Percentiles rank a stretch among this genome's conserved stretches.
These are phyloP conservation scores for Protomyces arabidopsidicola DNA, from an alignment of 1,139 yeast species.

Conservation along the genomic window DNA sequence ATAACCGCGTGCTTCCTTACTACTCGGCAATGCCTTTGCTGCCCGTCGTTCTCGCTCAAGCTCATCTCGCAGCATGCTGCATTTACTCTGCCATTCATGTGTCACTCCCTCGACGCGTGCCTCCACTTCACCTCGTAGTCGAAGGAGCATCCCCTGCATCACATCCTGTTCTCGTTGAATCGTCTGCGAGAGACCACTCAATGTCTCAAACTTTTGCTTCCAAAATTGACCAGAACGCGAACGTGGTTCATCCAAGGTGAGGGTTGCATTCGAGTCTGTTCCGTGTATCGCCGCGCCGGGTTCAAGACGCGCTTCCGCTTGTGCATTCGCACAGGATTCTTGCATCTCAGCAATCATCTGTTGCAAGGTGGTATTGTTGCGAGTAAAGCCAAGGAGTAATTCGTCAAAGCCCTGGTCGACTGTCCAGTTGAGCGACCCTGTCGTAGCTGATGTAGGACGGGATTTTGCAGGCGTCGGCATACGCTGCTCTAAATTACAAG, in stretches of 20 bases:
- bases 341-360: constrained; percentile 18
- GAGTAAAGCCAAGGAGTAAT: constrained; percentile 2
- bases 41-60: constrained; percentile 1
- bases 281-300: background rate
- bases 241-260: constrained; percentile 16
- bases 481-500: background rate
- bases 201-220: constrained; percentile 14
- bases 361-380: constrained; percentile 11
- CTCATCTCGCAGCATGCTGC: constrained; percentile 12
- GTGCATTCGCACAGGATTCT: constrained; percentile 12
- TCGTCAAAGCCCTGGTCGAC: constrained; percentile 18
- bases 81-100: constrained; percentile 2
- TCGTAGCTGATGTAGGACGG: background rate
- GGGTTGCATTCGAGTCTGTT: constrained; percentile 7
- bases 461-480: background rate
- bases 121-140: background rate
- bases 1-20: background rate
- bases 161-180: constrained; percentile 9
- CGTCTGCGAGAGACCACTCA: background rate
- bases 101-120: background rate
- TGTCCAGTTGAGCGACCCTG: constrained; percentile 5
- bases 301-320: constrained; percentile 1
- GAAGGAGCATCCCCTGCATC: constrained; percentile 6
- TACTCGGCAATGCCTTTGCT: background rate
- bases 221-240: constrained; percentile 24